Evolutionary conservation across 1,139 yeast species (phyloP).

Genomic region (Candida anutae): DNA sequence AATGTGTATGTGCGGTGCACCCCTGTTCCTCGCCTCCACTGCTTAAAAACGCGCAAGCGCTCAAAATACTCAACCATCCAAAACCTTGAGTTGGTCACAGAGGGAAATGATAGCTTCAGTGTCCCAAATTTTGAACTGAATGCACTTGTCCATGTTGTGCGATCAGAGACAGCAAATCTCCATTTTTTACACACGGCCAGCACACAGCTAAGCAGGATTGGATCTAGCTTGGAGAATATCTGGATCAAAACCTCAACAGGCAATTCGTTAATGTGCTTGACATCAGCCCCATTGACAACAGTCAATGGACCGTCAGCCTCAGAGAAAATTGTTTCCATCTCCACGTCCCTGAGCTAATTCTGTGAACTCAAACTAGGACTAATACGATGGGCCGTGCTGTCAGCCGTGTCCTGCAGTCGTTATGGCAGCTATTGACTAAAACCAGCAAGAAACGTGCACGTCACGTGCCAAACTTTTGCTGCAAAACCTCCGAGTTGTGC

Average conservation of each 20-base stretch:
- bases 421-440: no score
- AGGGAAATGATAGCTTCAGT: slow-evolving; percentile 39
- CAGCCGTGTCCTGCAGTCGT: no score
- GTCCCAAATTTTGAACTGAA: slow-evolving; percentile 41
- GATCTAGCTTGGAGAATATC: slow-evolving; percentile 50
- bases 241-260: slow-evolving; percentile 54
- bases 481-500: no score
- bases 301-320: no score
- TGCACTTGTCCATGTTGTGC: slow-evolving; percentile 54
- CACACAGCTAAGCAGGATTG: slow-evolving; percentile 40
- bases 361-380: no score
- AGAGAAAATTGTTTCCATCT: no score
- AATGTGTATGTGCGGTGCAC: slow-evolving; percentile 24
- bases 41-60: slow-evolving; percentile 33
- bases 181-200: slow-evolving; percentile 50
- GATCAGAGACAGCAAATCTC: slow-evolving; percentile 45
- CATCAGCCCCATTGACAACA: no score
- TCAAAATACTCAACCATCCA: slow-evolving; percentile 53
- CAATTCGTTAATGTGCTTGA: slow-evolving; percentile 30
- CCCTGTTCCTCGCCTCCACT: slow-evolving; percentile 46
- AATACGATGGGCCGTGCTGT: slow-evolving; percentile 4
- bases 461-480: no score
- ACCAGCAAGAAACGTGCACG: no score
- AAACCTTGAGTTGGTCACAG: slow-evolving; percentile 42
- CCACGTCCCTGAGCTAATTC: no score